phyloP scores from a whole-genome alignment of 306 rosid species.

The Sindora glabra region DNA sequence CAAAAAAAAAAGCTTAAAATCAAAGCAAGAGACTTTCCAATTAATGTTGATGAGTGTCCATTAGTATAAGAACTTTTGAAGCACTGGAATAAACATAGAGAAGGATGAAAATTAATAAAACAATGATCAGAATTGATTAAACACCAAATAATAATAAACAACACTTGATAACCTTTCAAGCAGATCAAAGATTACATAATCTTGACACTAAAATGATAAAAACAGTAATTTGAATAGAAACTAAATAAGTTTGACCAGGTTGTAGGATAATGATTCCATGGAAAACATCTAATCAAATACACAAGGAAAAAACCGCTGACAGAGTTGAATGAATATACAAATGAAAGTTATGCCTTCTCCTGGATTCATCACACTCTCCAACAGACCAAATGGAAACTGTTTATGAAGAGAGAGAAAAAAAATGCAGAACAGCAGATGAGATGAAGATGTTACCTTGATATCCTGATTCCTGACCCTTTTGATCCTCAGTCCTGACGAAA shows the following conservation, averaged over 20 bases:
- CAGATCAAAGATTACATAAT: neutral
- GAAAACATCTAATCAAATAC: neutral
- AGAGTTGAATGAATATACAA: neutral
- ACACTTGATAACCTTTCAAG: neutral
- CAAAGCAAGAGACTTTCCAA: neutral
- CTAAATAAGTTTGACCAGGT: neutral
- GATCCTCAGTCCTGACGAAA: neutral
- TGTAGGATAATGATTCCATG: neutral
- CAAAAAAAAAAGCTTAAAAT: neutral
- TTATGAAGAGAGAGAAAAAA: neutral
- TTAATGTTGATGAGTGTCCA: neutral
- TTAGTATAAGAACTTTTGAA: too few species aligned
- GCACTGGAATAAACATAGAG: neutral
- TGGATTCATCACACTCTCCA: neutral
- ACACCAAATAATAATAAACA: neutral
- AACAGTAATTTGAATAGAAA: neutral
- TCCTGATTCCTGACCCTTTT: neutral
- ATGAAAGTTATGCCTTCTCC: neutral
- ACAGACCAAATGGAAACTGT: neutral
- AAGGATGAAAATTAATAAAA: neutral
- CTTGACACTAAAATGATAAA: neutral
- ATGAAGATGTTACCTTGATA: conserved; percentile 2
- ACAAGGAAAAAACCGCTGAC: neutral
- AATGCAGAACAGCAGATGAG: neutral
- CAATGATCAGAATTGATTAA: neutral